Percentiles rank a stretch among this genome's conserved stretches.
Evolutionary conservation across 768 basidiomycete genomes (phyloP).

Genomic region (Tulasnella sp.): DNA sequence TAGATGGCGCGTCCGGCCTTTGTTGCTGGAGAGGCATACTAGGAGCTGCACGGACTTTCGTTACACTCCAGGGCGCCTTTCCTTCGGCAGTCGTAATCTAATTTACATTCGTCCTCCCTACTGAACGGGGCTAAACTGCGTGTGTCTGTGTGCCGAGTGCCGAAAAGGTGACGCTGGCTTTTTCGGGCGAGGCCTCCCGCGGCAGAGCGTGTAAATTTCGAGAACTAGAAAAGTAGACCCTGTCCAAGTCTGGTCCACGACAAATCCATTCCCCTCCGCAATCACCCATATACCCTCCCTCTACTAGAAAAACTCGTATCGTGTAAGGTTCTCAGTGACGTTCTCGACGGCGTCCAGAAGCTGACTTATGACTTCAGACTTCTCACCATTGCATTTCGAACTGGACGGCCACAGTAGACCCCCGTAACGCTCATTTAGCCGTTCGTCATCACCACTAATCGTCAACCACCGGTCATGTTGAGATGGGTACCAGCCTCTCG

Average conservation of each 20-base stretch:
- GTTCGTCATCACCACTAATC: background rate
- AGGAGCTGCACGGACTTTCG: background rate
- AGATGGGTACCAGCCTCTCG: constrained; percentile 25
- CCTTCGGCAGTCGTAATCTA: background rate
- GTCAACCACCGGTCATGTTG: constrained; percentile 14
- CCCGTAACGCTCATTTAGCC: background rate
- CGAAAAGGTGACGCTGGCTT: constrained; percentile 4
- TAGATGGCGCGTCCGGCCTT: constrained; percentile 40
- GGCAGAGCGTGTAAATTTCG: background rate
- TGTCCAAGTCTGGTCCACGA: background rate
- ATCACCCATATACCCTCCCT: background rate
- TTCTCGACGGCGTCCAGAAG: background rate
- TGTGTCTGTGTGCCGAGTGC: background rate
- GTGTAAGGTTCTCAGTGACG: background rate
- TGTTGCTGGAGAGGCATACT: background rate
- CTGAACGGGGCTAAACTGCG: background rate
- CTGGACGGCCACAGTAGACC: background rate
- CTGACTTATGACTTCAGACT: background rate
- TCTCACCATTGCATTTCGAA: background rate
- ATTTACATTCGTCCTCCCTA: background rate
- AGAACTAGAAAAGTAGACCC: background rate
- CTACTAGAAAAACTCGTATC: background rate
- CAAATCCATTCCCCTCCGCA: background rate
- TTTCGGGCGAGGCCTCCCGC: background rate
- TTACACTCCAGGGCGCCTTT: background rate